Conservation (phyloP, 768 basidiomycete genomes). For the Termitomyces eurrhizus region DNA sequence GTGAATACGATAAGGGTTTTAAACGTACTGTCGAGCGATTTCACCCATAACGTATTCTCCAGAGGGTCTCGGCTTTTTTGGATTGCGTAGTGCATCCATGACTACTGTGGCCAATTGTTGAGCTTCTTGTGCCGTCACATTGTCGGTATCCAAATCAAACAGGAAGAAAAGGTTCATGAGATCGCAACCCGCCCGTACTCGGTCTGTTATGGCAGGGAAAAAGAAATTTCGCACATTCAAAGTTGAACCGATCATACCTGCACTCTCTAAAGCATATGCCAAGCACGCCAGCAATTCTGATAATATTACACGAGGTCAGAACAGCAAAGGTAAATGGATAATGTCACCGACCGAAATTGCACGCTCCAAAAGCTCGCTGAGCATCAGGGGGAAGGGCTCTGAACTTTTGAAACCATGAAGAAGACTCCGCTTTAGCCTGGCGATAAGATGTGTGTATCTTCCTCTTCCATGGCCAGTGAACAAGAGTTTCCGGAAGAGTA, state of each 20-base stretch:
- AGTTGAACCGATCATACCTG: conserved; percentile 21
- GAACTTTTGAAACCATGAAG: conserved; percentile 35
- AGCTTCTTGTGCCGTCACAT: conserved; percentile 25
- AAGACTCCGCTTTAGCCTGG: conserved; percentile 29
- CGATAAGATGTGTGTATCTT: conserved; percentile 34
- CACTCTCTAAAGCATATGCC: conserved; percentile 29
- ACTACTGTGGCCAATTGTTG: conserved; percentile 28
- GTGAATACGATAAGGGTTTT: no score
- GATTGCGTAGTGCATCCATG: conserved; percentile 36
- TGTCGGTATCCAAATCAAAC: conserved; percentile 49
- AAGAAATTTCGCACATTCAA: not conserved
- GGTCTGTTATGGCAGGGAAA: conserved; percentile 16
- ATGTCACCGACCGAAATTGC: conserved; percentile 35
- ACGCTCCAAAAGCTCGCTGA: conserved; percentile 36
- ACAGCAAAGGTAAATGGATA: no score
- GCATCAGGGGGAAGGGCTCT: conserved; percentile 30
- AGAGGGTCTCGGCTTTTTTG: conserved; percentile 27
- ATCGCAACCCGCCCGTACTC: conserved; percentile 37
- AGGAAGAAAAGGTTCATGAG: conserved; percentile 46
- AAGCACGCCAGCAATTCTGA: conserved; percentile 27
- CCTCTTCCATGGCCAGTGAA: conserved; percentile 42
- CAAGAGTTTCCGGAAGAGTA: conserved; percentile 34
- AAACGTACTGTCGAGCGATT: conserved; percentile 36
- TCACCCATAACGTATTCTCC: conserved; percentile 37
- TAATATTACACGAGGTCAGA: no score